These are phyloP conservation scores for Triadica sebifera DNA, from an alignment of 345 rosid genomes.

Conservation along the genomic window DNA sequence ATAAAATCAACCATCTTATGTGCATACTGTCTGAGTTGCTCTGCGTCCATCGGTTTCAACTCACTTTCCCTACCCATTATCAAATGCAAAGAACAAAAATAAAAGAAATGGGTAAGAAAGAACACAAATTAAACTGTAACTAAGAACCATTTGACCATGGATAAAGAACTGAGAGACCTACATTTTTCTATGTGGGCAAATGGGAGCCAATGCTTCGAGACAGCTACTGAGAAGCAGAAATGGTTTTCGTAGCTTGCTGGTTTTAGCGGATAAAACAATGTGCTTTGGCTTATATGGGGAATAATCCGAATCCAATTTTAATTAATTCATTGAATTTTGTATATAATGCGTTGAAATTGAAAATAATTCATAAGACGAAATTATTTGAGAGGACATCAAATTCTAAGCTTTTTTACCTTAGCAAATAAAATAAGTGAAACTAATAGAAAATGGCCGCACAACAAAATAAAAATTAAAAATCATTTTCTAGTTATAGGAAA, in stretches of 20 bases:
- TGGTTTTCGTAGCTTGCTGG: not conserved
- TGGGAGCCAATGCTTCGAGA: too few species aligned
- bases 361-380: too few species aligned
- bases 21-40: constrained; percentile 44
- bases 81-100: not conserved
- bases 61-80: constrained; percentile 22
- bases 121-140: not conserved
- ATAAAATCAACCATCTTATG: constrained; percentile 91
- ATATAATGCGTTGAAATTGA: too few species aligned
- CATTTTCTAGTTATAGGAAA: too few species aligned
- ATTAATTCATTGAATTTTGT: too few species aligned
- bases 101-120: not conserved
- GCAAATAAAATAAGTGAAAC: too few species aligned
- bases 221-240: not conserved
- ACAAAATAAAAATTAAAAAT: too few species aligned
- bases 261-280: not conserved
- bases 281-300: not conserved
- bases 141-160: not conserved
- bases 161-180: not conserved
- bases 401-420: too few species aligned
- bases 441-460: too few species aligned
- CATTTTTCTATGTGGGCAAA: not conserved
- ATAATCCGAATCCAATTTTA: too few species aligned
- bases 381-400: too few species aligned
- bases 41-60: constrained; percentile 34